These are phyloP conservation scores for Bromus sterilis DNA, from an alignment of 176 grass and related monocot species.

Conservation along the genomic window DNA sequence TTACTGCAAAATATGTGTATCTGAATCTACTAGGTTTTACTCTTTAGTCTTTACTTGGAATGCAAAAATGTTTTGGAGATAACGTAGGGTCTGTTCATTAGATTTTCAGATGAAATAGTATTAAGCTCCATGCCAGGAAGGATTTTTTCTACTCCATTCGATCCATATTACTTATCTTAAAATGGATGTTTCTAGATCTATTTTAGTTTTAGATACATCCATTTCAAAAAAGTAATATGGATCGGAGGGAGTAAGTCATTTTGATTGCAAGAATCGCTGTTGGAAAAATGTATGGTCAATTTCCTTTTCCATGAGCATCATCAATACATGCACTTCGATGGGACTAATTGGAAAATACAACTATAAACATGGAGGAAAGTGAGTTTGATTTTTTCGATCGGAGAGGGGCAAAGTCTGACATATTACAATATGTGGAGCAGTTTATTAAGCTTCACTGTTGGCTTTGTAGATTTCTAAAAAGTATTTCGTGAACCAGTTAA, in stretches of 20 bases:
- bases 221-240: too few species aligned
- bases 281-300: neutral
- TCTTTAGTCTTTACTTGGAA: neutral
- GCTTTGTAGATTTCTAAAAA: neutral
- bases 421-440: neutral
- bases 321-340: neutral
- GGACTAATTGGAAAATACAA: neutral
- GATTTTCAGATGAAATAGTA: conserved; percentile 4
- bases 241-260: too few species aligned
- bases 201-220: too few species aligned
- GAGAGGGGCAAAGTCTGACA: neutral
- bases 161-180: too few species aligned
- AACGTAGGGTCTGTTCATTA: neutral
- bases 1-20: neutral
- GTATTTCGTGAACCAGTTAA: neutral
- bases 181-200: too few species aligned
- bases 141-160: neutral
- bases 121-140: neutral
- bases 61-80: neutral
- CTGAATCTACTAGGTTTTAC: neutral
- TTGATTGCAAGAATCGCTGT: neutral
- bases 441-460: neutral
- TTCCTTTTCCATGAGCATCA: neutral
- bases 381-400: neutral
- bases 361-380: neutral